Evolutionary conservation across 768 basidiomycete species (phyloP).

Genomic region (Dendrothele bispora): DNA sequence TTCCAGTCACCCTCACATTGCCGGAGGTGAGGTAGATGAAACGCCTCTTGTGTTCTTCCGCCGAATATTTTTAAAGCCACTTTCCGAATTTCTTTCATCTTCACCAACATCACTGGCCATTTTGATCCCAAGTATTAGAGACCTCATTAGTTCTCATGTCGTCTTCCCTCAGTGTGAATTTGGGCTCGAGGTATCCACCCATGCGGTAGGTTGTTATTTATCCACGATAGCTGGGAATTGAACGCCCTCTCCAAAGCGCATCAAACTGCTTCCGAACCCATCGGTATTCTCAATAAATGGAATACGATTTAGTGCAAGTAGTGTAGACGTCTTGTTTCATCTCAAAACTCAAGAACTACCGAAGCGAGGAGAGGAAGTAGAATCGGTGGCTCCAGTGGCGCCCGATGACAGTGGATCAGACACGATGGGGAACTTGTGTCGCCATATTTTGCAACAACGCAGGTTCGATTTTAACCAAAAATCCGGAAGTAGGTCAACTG

Average conservation of each 20-base stretch:
- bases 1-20: constrained; percentile 68
- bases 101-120: constrained; percentile 74
- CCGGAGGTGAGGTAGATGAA: constrained; percentile 69
- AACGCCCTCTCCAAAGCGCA: constrained; percentile 54
- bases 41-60: constrained; percentile 70
- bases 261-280: constrained; percentile 85
- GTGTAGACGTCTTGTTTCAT: constrained; percentile 88
- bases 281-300: constrained; percentile 83
- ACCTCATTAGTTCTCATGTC: constrained; percentile 74
- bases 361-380: constrained; percentile 63
- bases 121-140: constrained; percentile 80
- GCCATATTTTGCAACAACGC: constrained; percentile 84
- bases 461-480: constrained; percentile 48
- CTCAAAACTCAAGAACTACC: constrained; percentile 81
- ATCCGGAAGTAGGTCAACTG: background rate
- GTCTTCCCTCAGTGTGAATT: constrained; percentile 85
- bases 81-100: constrained; percentile 55
- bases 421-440: constrained; percentile 73
- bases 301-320: constrained; percentile 75
- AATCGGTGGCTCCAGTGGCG: constrained; percentile 37
- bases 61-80: constrained; percentile 53
- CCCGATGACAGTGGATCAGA: constrained; percentile 57
- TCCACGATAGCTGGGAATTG: background rate
- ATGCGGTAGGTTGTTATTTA: constrained; percentile 47
- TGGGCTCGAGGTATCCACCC: constrained; percentile 37